These are phyloP conservation scores for Pseudogymnoascus sp. DNA, from an alignment of 2,329 filamentous ascomycete species.

Conservation along the genomic window DNA sequence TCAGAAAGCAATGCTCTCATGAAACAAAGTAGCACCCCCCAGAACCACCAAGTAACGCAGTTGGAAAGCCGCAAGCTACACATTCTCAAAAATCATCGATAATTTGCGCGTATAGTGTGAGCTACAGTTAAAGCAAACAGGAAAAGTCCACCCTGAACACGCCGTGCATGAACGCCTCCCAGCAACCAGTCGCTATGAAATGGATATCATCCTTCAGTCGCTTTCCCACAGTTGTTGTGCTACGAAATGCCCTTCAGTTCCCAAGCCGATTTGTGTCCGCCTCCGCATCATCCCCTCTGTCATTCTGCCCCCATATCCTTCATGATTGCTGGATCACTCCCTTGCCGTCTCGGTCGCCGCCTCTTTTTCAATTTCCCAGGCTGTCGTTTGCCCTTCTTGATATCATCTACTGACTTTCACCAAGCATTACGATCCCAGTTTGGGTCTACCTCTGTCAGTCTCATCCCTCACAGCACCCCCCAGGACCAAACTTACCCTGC, in stretches of 20 bases:
- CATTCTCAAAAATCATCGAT: background rate
- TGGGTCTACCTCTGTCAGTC: conserved; percentile 47
- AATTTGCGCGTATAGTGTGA: background rate
- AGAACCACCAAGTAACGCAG: too few species aligned
- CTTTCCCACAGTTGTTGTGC: conserved; percentile 7
- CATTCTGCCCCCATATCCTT: background rate
- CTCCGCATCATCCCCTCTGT: background rate
- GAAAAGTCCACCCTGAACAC: background rate
- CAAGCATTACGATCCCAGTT: conserved; percentile 90
- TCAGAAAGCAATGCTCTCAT: background rate
- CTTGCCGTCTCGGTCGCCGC: conserved; percentile 18
- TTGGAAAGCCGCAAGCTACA: background rate
- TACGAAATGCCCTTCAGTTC: background rate
- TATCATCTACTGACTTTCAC: conserved; percentile 41
- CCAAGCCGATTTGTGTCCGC: background rate
- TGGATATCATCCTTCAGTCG: conserved; percentile 6
- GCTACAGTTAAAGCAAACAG: background rate
- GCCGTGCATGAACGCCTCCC: conserved; percentile 2
- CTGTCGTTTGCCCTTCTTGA: conserved; percentile 23
- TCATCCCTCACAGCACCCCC: background rate
- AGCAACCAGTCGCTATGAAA: conserved; percentile 7
- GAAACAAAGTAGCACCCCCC: background rate
- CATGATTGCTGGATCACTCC: conserved; percentile 2
- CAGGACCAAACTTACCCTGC: conserved; percentile 59
- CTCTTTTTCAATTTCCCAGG: conserved; percentile 40